Conservation (phyloP, 2,329 filamentous ascomycete genomes). For the Aspergillus sp. region DNA sequence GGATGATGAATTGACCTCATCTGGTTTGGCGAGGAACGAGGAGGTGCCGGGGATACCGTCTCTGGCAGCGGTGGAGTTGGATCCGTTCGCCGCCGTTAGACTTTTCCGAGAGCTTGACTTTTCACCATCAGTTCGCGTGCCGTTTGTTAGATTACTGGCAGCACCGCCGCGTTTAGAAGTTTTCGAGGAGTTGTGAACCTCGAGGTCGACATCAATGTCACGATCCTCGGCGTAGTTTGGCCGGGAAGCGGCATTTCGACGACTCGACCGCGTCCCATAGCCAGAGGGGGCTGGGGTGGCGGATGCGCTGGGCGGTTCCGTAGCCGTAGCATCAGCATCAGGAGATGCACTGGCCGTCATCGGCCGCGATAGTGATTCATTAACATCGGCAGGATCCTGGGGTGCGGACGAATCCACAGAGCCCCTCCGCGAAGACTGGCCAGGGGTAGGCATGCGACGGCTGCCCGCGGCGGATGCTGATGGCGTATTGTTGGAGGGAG, state of each 20-base stretch:
- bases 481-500: slow-evolving; percentile 20
- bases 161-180: slow-evolving; percentile 31
- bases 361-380: slow-evolving; percentile 41
- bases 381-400: slow-evolving; percentile 26
- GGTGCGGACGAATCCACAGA: slow-evolving; percentile 22
- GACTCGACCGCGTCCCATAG: slow-evolving; percentile 93
- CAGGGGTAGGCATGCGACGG: slow-evolving; percentile 23
- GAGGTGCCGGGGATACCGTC: slow-evolving; percentile 58
- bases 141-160: slow-evolving; percentile 29
- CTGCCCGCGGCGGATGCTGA: slow-evolving; percentile 9
- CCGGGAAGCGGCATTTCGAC: slow-evolving; percentile 76
- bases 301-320: slow-evolving; percentile 40
- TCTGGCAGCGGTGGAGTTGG: slow-evolving; percentile 35
- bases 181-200: slow-evolving; percentile 48
- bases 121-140: slow-evolving; percentile 38
- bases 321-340: slow-evolving; percentile 36
- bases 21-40: slow-evolving; percentile 55
- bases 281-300: slow-evolving; percentile 73
- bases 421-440: slow-evolving; percentile 38
- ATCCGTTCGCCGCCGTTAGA: slow-evolving; percentile 35
- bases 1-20: slow-evolving; percentile 42
- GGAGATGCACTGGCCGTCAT: slow-evolving; percentile 47
- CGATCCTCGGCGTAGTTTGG: slow-evolving; percentile 95
- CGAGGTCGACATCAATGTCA: slow-evolving; percentile 88
- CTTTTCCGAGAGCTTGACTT: slow-evolving; percentile 44